phyloP scores from a whole-genome alignment of 805 yeast genomes.

The Starmerella sirachaensis region DNA sequence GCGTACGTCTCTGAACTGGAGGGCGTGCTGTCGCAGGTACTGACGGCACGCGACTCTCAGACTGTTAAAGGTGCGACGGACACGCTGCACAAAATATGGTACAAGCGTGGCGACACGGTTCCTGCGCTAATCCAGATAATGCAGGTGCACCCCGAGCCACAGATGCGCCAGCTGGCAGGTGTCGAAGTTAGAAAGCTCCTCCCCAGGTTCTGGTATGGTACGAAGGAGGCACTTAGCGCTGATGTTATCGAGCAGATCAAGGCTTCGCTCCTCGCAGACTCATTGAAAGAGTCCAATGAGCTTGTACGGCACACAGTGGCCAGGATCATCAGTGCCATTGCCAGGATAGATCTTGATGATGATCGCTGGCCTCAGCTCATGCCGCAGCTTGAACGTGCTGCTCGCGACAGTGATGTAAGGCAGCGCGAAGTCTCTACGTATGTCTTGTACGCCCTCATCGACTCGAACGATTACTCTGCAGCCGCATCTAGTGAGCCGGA shows the following conservation, averaged over 20 bases:
- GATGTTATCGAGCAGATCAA: conserved; percentile 49
- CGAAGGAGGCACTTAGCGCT: conserved; percentile 33
- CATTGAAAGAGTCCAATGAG: conserved; percentile 51
- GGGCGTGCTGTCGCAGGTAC: conserved; percentile 63
- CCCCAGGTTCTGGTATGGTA: conserved; percentile 48
- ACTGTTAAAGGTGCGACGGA: conserved; percentile 75
- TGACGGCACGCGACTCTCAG: conserved; percentile 61
- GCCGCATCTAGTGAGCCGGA: conserved; percentile 29
- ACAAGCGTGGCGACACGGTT: conserved; percentile 55
- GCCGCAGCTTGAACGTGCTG: conserved; percentile 56
- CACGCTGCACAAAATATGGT: conserved; percentile 60
- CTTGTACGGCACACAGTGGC: conserved; percentile 79
- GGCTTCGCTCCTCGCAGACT: conserved; percentile 51
- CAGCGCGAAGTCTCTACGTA: conserved; percentile 73
- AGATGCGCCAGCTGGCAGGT: conserved; percentile 83
- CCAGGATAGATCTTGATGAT: conserved; percentile 57
- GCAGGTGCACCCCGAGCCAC: conserved; percentile 55
- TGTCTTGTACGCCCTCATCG: conserved; percentile 65
- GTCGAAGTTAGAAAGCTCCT: conserved; percentile 88
- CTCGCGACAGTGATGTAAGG: conserved; percentile 44
- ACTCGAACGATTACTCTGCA: conserved; percentile 28
- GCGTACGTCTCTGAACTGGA: conserved; percentile 48
- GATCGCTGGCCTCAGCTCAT: conserved; percentile 67
- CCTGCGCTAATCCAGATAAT: conserved; percentile 76
- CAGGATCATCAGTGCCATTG: conserved; percentile 79